These are phyloP conservation scores for Nakataea oryzae DNA, from an alignment of 2,329 filamentous ascomycete genomes.

Conservation along the genomic window DNA sequence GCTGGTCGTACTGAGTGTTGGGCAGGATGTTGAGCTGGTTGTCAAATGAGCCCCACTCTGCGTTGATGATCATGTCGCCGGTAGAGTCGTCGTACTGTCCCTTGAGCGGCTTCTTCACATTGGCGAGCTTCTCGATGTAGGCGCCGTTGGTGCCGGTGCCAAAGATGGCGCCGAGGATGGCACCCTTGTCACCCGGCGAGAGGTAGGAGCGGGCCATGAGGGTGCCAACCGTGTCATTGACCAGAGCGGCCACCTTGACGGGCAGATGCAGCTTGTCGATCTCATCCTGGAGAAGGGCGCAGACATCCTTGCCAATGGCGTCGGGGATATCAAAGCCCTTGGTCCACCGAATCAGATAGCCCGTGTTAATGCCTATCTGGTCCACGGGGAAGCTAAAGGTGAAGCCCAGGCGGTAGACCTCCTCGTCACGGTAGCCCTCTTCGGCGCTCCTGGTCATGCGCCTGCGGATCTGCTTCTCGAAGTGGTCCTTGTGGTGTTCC, in stretches of 20 bases:
- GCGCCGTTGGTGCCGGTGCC: conserved; percentile 96
- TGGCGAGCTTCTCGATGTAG: conserved; percentile 84
- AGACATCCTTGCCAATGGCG: conserved; percentile 89
- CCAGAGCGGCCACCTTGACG: conserved; percentile 87
- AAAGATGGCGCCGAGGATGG: conserved; percentile 92
- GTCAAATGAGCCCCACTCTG: conserved; percentile 97
- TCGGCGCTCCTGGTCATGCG: conserved; percentile 49
- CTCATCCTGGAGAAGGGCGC: conserved; percentile 76
- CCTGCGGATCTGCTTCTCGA: conserved; percentile 57
- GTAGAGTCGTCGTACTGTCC: conserved; percentile 65
- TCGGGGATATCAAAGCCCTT: conserved; percentile 98
- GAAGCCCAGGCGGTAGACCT: conserved; percentile 91
- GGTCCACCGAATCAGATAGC: conserved; percentile 90
- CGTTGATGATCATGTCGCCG: conserved; percentile 95
- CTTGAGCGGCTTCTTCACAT: conserved; percentile 67
- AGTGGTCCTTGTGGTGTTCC: conserved; percentile 81
- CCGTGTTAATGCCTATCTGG: conserved; percentile 91
- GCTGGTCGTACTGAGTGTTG: conserved; percentile 70
- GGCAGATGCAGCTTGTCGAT: conserved; percentile 80
- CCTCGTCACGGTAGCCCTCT: conserved; percentile 54
- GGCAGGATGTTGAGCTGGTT: conserved; percentile 84
- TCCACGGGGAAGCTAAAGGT: conserved; percentile 97
- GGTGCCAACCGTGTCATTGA: conserved; percentile 96
- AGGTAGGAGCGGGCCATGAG: conserved; percentile 97
- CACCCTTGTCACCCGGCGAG: conserved; percentile 74